These are phyloP conservation scores for Candida tropicalis DNA, from an alignment of 1,139 yeast species.

Conservation along the genomic window DNA sequence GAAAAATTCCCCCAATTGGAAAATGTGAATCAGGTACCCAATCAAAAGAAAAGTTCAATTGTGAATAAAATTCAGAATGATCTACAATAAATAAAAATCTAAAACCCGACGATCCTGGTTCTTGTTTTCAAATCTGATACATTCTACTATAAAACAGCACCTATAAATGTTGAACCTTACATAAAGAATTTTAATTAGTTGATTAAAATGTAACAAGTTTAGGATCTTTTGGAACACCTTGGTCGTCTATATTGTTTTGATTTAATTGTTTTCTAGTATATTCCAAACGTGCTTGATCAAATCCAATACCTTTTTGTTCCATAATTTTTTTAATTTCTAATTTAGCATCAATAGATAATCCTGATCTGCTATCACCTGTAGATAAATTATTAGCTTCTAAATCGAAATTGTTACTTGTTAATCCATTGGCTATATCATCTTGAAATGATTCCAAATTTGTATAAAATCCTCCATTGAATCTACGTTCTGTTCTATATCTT, in stretches of 20 bases:
- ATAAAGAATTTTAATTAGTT: no score
- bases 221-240: constrained; percentile 45
- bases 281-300: constrained; percentile 70
- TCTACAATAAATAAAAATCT: not conserved
- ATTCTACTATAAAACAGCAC: not conserved
- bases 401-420: constrained; percentile 63
- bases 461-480: constrained; percentile 22
- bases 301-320: constrained; percentile 49
- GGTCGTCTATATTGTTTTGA: constrained; percentile 52
- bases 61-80: not conserved
- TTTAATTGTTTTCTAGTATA: constrained; percentile 51
- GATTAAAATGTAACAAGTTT: constrained; percentile 39
- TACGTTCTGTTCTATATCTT: constrained; percentile 26
- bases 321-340: constrained; percentile 54
- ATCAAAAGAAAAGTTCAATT: no score
- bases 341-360: constrained; percentile 61
- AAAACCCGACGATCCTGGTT: no score
- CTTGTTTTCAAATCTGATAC: constrained; percentile 1
- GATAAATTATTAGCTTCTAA: constrained; percentile 45
- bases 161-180: not conserved
- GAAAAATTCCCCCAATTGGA: no score
- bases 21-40: no score
- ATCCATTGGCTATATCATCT: constrained; percentile 66
- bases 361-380: constrained; percentile 55
- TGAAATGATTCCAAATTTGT: constrained; percentile 42